phyloP scores from a whole-genome alignment of 148 eudicot species.

The Cornus suecica region DNA sequence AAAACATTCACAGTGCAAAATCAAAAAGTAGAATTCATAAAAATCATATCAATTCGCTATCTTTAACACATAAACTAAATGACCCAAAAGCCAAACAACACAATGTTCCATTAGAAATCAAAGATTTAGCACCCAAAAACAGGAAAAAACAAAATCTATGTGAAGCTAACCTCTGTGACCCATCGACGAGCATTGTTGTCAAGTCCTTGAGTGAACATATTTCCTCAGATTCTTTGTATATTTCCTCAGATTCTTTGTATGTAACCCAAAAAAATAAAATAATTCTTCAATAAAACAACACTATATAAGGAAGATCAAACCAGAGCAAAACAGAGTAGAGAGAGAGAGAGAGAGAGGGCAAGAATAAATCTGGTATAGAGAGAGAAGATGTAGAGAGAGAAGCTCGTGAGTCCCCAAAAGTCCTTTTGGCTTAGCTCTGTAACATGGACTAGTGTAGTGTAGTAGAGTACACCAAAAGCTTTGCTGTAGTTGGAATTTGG shows the following conservation, averaged over 20 bases:
- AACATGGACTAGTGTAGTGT: neutral
- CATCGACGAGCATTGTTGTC: conserved; percentile 68
- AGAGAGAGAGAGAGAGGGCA: neutral
- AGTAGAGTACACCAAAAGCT: neutral
- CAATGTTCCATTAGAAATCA: too few relatives aligned
- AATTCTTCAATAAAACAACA: neutral
- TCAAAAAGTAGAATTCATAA: too few relatives aligned
- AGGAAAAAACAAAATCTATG: neutral
- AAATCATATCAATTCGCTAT: too few relatives aligned
- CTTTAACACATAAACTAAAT: too few relatives aligned
- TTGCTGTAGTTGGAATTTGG: neutral
- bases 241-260: conserved; percentile 5
- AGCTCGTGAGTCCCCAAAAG: neutral
- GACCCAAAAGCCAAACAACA: too few relatives aligned
- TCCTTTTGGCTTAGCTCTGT: neutral
- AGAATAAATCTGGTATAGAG: conserved; percentile 1
- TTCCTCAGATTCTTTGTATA: conserved; percentile 3
- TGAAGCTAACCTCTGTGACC: conserved; percentile 52
- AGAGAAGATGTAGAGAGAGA: conserved; percentile 15
- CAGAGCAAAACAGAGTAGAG: conserved; percentile 7
- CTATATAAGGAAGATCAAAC: neutral
- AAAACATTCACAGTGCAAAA: too few relatives aligned
- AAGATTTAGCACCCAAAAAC: neutral
- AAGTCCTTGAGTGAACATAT: conserved; percentile 73
- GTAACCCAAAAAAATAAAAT: conserved; percentile 1